Percentiles rank a stretch among this genome's conserved stretches.
Conservation (phyloP, 73 alveolate species). For the Paraurostyla sp. region DNA sequence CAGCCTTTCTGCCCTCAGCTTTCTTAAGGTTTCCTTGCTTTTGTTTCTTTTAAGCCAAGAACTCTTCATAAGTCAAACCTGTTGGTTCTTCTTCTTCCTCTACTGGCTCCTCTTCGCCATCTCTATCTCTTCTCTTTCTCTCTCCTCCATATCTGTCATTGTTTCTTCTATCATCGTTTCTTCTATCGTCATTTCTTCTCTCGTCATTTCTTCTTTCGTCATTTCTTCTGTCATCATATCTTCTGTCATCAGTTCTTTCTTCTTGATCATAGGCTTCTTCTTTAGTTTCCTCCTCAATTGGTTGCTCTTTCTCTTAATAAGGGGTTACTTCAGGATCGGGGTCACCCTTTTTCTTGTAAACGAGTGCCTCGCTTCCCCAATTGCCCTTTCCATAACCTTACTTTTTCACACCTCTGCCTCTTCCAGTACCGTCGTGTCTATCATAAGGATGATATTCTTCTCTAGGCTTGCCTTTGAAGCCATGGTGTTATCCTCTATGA, state of each 20-base stretch:
- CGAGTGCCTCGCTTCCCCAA: constrained; percentile 56
- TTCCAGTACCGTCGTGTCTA: constrained; percentile 75
- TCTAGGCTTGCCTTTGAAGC: constrained; percentile 38
- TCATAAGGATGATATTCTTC: constrained; percentile 69
- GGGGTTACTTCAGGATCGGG: background rate
- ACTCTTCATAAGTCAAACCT: constrained; percentile 6
- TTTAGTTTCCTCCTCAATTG: background rate
- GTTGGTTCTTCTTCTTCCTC: constrained; percentile 10
- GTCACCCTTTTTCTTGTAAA: constrained; percentile 45
- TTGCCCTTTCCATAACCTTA: constrained; percentile 70
- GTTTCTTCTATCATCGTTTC: background rate
- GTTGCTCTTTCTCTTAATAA: background rate
- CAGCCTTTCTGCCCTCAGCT: background rate
- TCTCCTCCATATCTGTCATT: background rate
- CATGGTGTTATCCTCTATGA: background rate
- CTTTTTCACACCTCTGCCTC: constrained; percentile 67
- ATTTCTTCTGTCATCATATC: background rate
- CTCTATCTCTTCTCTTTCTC: background rate
- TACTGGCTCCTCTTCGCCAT: background rate
- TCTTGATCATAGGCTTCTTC: background rate
- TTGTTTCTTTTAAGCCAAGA: background rate
- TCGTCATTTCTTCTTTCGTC: background rate
- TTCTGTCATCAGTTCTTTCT: background rate
- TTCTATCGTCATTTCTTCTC: background rate
- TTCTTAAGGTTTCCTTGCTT: background rate